Evolutionary conservation across 1,284 basidiomycete genomes (phyloP).

Genomic region (Mycena sp.): DNA sequence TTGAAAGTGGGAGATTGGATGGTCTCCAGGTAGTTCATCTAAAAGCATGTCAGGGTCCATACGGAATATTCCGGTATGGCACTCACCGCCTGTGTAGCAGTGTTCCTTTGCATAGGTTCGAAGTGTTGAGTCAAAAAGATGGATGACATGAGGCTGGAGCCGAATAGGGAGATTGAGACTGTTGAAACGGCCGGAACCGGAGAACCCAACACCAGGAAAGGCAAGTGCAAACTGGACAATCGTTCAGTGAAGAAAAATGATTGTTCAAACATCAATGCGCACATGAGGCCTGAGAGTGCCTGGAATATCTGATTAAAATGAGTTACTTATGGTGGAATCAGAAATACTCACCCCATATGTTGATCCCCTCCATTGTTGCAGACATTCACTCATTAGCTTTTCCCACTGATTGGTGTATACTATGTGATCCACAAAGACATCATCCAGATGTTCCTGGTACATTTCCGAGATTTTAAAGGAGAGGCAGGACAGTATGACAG

Average conservation of each 20-base stretch:
- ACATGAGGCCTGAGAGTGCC: conserved; percentile 26
- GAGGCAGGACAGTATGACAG: conserved; percentile 40
- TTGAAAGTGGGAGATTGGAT: conserved; percentile 46
- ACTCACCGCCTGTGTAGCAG: conserved; percentile 47
- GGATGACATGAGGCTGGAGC: conserved; percentile 44
- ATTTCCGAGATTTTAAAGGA: conserved; percentile 50
- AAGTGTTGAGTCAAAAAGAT: conserved; percentile 47
- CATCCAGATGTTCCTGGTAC: conserved; percentile 49
- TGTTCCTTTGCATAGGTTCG: conserved; percentile 40
- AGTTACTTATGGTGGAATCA: too few species aligned
- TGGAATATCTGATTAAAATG: not conserved
- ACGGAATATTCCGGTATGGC: not conserved
- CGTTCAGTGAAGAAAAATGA: not conserved
- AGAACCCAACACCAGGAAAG: conserved; percentile 37
- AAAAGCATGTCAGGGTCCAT: not conserved
- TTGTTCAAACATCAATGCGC: conserved; percentile 17
- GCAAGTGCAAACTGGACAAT: conserved; percentile 39
- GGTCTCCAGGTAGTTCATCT: conserved; percentile 47
- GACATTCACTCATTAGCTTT: conserved; percentile 46
- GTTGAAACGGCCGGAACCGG: conserved; percentile 13
- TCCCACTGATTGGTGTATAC: conserved; percentile 57
- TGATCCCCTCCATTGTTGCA: conserved; percentile 51
- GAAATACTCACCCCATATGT: conserved; percentile 27
- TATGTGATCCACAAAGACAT: conserved; percentile 55
- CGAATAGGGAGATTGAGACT: conserved; percentile 41